These are phyloP conservation scores for Leccinum solheimii DNA, from an alignment of 1,284 basidiomycete genomes.

Conservation along the genomic window DNA sequence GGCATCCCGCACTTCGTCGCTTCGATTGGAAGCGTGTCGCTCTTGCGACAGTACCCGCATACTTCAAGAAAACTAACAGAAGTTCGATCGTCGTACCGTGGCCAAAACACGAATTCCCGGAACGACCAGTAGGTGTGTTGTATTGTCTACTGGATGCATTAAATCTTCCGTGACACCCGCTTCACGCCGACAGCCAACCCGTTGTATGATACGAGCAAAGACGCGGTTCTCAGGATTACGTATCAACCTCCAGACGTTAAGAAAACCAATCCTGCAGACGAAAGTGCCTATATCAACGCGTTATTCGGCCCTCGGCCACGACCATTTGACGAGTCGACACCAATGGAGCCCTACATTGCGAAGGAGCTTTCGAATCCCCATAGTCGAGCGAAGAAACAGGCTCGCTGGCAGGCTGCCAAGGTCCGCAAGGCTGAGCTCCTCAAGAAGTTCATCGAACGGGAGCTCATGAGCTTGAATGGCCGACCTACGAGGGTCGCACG, in stretches of 20 bases:
- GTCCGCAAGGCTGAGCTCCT: conserved; percentile 49
- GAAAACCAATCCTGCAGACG: conserved; percentile 40
- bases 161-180: conserved; percentile 12
- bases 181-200: conserved; percentile 40
- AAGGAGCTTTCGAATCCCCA: conserved; percentile 78
- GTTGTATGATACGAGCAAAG: conserved; percentile 57
- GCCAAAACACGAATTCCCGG: conserved; percentile 53
- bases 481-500: conserved; percentile 59
- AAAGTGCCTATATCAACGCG: conserved; percentile 59
- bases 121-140: conserved; percentile 49
- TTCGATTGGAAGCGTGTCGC: conserved; percentile 71
- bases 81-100: conserved; percentile 59
- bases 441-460: conserved; percentile 52
- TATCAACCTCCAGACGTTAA: conserved; percentile 61
- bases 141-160: not conserved
- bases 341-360: conserved; percentile 63
- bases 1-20: conserved; percentile 49
- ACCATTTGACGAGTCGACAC: conserved; percentile 49
- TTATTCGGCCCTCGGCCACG: conserved; percentile 48
- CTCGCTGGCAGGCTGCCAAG: conserved; percentile 64
- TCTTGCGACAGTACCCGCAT: conserved; percentile 56
- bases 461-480: conserved; percentile 55
- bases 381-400: conserved; percentile 75
- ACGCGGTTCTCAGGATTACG: conserved; percentile 62
- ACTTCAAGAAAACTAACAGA: conserved; percentile 46